Percentiles rank a stretch among this genome's conserved stretches.
Conservation (phyloP, 1,284 basidiomycete genomes). For the Mixia osmundae region DNA sequence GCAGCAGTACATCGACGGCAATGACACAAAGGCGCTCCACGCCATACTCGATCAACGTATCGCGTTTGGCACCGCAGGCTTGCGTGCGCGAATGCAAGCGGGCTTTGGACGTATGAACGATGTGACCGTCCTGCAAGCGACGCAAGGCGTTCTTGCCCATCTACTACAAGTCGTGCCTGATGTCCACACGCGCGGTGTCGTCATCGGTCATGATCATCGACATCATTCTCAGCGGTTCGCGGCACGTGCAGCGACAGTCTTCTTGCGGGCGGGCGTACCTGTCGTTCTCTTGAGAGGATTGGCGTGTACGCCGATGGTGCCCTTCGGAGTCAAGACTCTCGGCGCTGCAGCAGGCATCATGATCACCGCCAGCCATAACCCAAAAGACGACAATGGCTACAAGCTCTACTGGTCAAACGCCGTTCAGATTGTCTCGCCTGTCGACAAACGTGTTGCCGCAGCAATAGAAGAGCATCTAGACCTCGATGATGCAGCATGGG, state of each 20-base stretch:
- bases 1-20: no score
- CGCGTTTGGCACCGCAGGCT: conserved; percentile 54
- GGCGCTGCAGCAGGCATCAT: conserved; percentile 56
- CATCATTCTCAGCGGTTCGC: conserved; percentile 55
- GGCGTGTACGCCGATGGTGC: conserved; percentile 58
- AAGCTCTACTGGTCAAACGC: conserved; percentile 26
- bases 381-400: conserved; percentile 53
- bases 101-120: conserved; percentile 71
- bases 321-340: conserved; percentile 42
- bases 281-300: conserved; percentile 43
- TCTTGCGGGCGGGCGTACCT: conserved; percentile 37
- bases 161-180: conserved; percentile 1
- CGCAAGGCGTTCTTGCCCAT: conserved; percentile 6
- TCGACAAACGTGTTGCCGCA: conserved; percentile 45
- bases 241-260: conserved; percentile 40
- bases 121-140: conserved; percentile 48
- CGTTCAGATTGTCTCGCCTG: conserved; percentile 49
- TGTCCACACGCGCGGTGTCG: conserved; percentile 30
- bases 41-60: conserved; percentile 43
- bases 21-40: conserved; percentile 31
- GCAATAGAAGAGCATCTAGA: conserved; percentile 38
- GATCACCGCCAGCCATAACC: conserved; percentile 66
- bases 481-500: conserved; percentile 30
- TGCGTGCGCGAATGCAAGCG: conserved; percentile 58
- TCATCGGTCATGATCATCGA: conserved; percentile 47